Conservation (phyloP, 257 asterid species). For the Fraxinus cuspidata region DNA sequence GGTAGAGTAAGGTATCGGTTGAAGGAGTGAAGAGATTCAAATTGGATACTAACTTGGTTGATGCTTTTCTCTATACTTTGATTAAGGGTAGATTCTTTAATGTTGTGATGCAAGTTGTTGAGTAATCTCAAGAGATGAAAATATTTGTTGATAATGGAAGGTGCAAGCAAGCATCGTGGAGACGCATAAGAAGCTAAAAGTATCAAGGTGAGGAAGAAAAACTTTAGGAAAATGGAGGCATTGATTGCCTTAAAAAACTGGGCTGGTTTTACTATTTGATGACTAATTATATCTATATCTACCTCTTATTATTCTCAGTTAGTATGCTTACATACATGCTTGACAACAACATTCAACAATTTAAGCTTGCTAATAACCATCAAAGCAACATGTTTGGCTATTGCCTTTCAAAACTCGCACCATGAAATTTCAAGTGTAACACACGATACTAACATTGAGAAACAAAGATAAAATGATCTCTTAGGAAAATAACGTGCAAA, state of each 20-base stretch:
- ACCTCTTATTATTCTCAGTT: conserved; percentile 15
- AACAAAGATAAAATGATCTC: no score
- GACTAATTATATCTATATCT: conserved; percentile 4
- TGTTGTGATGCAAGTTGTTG: conserved; percentile 93
- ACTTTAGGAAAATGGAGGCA: conserved; percentile 68
- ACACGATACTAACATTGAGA: no score
- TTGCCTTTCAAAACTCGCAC: no score
- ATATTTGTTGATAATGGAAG: conserved; percentile 92
- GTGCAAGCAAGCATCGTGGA: conserved; percentile 98
- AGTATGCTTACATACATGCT: background rate
- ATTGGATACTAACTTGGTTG: conserved; percentile 62
- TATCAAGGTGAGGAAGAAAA: conserved; percentile 69
- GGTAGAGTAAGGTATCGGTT: conserved; percentile 56
- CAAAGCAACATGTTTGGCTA: no score
- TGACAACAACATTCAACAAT: background rate
- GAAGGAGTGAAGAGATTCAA: conserved; percentile 56
- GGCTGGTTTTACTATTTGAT: conserved; percentile 84
- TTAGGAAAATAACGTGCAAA: no score
- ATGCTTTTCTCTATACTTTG: conserved; percentile 81
- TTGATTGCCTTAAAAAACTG: conserved; percentile 86
- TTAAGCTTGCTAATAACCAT: no score
- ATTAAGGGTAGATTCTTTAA: conserved; percentile 96
- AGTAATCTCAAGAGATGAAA: conserved; percentile 67
- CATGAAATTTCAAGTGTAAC: no score
- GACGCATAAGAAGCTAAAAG: conserved; percentile 79